These are phyloP conservation scores for Hericium rajendrae DNA, from an alignment of 768 basidiomycete genomes.

Conservation along the genomic window DNA sequence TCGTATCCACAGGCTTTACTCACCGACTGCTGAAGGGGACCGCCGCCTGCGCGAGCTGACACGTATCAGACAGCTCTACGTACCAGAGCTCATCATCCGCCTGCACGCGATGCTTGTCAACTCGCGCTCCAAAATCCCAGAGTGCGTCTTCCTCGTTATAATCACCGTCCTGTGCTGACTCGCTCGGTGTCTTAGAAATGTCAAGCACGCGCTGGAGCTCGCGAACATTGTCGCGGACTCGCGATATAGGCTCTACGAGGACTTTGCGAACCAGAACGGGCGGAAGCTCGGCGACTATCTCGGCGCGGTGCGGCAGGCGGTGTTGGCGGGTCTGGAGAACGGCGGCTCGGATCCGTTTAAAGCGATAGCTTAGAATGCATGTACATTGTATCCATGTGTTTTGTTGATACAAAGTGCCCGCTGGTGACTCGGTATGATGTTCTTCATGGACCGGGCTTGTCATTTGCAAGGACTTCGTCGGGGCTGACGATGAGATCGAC, in stretches of 20 bases:
- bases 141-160: constrained; percentile 33
- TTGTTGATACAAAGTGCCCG: too few relatives aligned
- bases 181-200: constrained; percentile 39
- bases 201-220: constrained; percentile 65
- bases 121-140: constrained; percentile 54
- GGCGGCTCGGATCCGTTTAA: constrained; percentile 75
- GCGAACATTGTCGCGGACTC: constrained; percentile 86
- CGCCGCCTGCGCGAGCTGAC: constrained; percentile 56
- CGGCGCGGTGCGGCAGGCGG: constrained; percentile 57
- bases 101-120: constrained; percentile 64
- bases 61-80: constrained; percentile 79
- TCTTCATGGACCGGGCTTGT: not conserved
- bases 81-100: constrained; percentile 84
- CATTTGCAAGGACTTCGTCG: constrained; percentile 23
- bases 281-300: constrained; percentile 65
- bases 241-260: constrained; percentile 75
- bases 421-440: too few relatives aligned
- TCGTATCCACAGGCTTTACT: too few relatives aligned
- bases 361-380: constrained; percentile 1
- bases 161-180: not conserved
- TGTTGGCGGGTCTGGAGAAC: constrained; percentile 60
- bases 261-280: constrained; percentile 61
- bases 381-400: too few relatives aligned
- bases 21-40: constrained; percentile 26
- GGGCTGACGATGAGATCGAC: constrained; percentile 53